Conservation (phyloP, 805 yeast species). For the Candida ortonii region DNA sequence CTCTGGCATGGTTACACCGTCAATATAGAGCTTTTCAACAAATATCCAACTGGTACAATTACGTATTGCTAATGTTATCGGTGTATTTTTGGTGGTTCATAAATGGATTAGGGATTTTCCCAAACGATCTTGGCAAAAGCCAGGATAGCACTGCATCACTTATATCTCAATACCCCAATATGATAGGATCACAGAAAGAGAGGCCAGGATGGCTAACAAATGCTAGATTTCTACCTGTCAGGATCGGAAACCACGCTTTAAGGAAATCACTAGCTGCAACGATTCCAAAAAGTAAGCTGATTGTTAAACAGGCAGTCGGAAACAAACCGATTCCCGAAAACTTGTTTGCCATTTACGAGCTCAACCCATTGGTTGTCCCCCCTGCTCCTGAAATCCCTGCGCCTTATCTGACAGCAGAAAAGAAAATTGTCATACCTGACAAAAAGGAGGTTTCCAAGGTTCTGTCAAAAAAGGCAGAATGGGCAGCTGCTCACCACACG, state of each 20-base stretch:
- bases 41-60: neutral
- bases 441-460: conserved; percentile 34
- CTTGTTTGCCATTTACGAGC: conserved; percentile 33
- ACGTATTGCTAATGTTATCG: conserved; percentile 1
- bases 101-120: conserved; percentile 12
- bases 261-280: conserved; percentile 20
- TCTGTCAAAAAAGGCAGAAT: conserved; percentile 36
- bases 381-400: conserved; percentile 44
- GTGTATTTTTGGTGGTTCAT: conserved; percentile 22
- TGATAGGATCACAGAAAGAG: neutral
- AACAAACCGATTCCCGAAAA: conserved; percentile 30
- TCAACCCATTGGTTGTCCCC: conserved; percentile 28
- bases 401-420: conserved; percentile 42
- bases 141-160: conserved; percentile 2
- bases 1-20: conserved; percentile 14
- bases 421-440: conserved; percentile 37
- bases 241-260: conserved; percentile 17
- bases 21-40: conserved; percentile 6
- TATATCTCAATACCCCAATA: conserved; percentile 5
- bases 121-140: conserved; percentile 3
- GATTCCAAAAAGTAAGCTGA: conserved; percentile 21
- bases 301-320: conserved; percentile 16
- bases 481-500: conserved; percentile 36
- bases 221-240: conserved; percentile 15
- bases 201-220: conserved; percentile 2